Conservation (phyloP, 331 rosid genomes). For the Telfairia occidentalis region DNA sequence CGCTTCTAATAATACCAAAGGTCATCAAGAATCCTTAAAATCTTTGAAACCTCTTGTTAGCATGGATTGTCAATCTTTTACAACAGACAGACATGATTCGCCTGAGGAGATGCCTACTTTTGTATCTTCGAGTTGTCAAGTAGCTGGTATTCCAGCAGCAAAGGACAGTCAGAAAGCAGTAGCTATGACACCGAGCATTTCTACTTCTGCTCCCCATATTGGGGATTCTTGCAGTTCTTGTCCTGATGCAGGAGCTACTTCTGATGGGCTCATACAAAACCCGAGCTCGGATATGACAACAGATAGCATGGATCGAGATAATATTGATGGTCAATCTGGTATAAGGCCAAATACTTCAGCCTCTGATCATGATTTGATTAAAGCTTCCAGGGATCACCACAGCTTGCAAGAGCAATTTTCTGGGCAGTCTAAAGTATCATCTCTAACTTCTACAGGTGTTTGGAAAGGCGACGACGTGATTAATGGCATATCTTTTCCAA, state of each 20-base stretch:
- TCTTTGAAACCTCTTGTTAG: slow-evolving; percentile 35
- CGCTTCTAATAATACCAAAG: slow-evolving; percentile 18
- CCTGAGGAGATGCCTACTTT: slow-evolving; percentile 29
- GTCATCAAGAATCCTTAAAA: slow-evolving; percentile 32
- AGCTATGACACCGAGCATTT: slow-evolving; percentile 17
- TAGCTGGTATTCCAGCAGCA: slow-evolving; percentile 26
- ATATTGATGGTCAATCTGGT: slow-evolving; percentile 24
- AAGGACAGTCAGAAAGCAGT: slow-evolving; percentile 30
- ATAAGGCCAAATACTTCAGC: slow-evolving; percentile 25
- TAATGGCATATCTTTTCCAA: slow-evolving; percentile 23
- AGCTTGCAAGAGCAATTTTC: slow-evolving; percentile 26
- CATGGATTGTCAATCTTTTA: slow-evolving; percentile 23
- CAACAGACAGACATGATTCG: slow-evolving; percentile 25
- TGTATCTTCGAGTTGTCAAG: slow-evolving; percentile 25
- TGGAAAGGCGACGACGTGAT: slow-evolving; percentile 22
- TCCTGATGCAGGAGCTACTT: slow-evolving; percentile 26
- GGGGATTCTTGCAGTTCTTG: slow-evolving; percentile 29
- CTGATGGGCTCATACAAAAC: slow-evolving; percentile 32
- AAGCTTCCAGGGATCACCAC: slow-evolving; percentile 31
- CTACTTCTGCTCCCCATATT: slow-evolving; percentile 16
- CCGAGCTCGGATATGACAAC: slow-evolving; percentile 39
- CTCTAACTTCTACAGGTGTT: slow-evolving; percentile 14
- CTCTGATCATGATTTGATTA: slow-evolving; percentile 24
- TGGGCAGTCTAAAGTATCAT: slow-evolving; percentile 29
- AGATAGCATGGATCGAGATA: slow-evolving; percentile 28